A percentile compares a stretch with the other conserved stretches of the same genome.
These are phyloP conservation scores for Glycyrrhiza uralensis DNA, from an alignment of 306 rosid genomes.

Conservation along the genomic window DNA sequence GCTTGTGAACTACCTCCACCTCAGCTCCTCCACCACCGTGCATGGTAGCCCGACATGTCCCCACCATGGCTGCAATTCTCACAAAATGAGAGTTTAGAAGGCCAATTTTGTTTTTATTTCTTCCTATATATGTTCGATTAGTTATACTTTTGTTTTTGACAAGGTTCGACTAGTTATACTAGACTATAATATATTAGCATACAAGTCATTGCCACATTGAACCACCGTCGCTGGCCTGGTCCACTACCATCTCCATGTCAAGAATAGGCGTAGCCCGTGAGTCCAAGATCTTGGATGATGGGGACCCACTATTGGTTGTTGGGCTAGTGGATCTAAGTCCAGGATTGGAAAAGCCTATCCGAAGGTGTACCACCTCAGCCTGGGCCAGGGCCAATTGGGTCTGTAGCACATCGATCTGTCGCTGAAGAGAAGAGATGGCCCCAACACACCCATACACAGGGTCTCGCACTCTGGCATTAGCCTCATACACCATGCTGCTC, in stretches of 20 bases:
- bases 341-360: constrained; percentile 47
- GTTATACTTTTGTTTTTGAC: too few species aligned
- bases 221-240: constrained; percentile 51
- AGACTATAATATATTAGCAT: constrained; percentile 11
- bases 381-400: constrained; percentile 78
- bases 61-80: constrained; percentile 8
- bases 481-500: constrained; percentile 90
- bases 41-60: not conserved
- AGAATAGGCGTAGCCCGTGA: constrained; percentile 38
- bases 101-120: not conserved
- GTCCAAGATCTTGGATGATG: constrained; percentile 46
- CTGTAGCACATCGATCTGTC: constrained; percentile 61
- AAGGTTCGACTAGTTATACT: too few species aligned
- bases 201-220: constrained; percentile 55
- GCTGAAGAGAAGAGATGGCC: constrained; percentile 77
- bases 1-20: constrained; percentile 65
- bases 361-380: constrained; percentile 83
- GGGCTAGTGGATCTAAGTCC: constrained; percentile 60
- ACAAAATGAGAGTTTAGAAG: constrained; percentile 3
- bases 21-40: constrained; percentile 36
- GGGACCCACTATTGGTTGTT: constrained; percentile 52
- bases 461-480: constrained; percentile 85
- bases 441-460: constrained; percentile 91
- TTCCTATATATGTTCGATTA: not conserved
- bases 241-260: constrained; percentile 38